phyloP scores from a whole-genome alignment of 1,139 yeast species.

The Pichia sp. region DNA sequence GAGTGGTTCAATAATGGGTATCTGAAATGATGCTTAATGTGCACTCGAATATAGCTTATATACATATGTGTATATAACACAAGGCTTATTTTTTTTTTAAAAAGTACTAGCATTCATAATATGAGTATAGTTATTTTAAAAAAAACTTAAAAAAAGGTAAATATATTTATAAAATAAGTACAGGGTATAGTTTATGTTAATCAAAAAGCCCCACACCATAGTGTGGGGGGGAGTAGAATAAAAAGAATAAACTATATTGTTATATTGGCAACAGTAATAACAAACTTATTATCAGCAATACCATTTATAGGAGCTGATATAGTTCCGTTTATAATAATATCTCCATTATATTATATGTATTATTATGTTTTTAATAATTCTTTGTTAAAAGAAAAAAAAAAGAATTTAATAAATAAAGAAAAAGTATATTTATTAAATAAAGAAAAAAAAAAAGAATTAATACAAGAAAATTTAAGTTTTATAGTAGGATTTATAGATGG shows the following conservation, averaged over 20 bases:
- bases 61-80: slow-evolving; percentile 6
- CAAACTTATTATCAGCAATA: slow-evolving; percentile 6
- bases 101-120: neutral
- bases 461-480: too few species aligned
- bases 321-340: slow-evolving; percentile 1
- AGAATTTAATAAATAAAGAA: too few species aligned
- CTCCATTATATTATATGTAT: neutral
- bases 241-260: slow-evolving; percentile 7
- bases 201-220: neutral
- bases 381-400: too few species aligned
- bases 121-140: neutral
- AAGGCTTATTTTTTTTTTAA: slow-evolving; percentile 6
- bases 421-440: too few species aligned
- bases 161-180: slow-evolving; percentile 7
- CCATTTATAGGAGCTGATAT: slow-evolving; percentile 6
- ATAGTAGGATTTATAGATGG: too few species aligned
- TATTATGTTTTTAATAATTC: too few species aligned
- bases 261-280: slow-evolving; percentile 7
- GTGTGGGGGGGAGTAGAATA: neutral
- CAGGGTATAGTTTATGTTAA: slow-evolving; percentile 7
- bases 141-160: slow-evolving; percentile 4
- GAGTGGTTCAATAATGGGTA: slow-evolving; percentile 7
- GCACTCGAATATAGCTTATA: slow-evolving; percentile 7
- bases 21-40: slow-evolving; percentile 6
- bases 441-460: too few species aligned